These are phyloP conservation scores for Termitomyces titanicus DNA, from an alignment of 768 basidiomycete genomes.

Conservation along the genomic window DNA sequence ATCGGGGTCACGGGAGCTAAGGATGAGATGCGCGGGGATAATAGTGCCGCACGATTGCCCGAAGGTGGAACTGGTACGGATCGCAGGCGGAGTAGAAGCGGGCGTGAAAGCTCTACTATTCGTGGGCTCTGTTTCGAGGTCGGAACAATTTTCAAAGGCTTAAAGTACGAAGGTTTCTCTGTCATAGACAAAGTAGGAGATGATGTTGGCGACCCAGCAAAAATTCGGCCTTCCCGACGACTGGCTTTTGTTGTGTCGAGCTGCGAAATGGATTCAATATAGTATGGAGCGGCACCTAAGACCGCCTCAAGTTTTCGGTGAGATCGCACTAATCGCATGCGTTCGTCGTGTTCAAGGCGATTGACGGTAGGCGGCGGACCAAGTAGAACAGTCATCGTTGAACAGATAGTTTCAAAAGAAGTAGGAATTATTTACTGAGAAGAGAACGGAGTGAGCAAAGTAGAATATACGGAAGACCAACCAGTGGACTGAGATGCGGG, in stretches of 20 bases:
- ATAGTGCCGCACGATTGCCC: conserved; percentile 13
- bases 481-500: conserved; percentile 7
- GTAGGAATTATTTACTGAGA: neutral
- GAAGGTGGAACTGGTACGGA: conserved; percentile 12
- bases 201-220: conserved; percentile 17
- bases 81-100: conserved; percentile 17
- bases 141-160: neutral
- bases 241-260: conserved; percentile 5
- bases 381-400: conserved; percentile 1
- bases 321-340: conserved; percentile 52
- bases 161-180: neutral
- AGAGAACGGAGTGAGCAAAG: neutral
- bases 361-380: conserved; percentile 48
- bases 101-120: conserved; percentile 13
- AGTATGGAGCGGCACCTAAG: conserved; percentile 41
- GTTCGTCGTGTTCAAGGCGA: conserved; percentile 40
- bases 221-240: conserved; percentile 20
- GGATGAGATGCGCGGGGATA: conserved; percentile 14
- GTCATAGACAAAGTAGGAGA: conserved; percentile 14
- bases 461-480: conserved; percentile 1
- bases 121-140: conserved; percentile 13
- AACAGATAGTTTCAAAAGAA: neutral
- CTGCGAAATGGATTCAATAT: conserved; percentile 23
- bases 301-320: conserved; percentile 54
- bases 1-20: conserved; percentile 16